A percentile compares a stretch with the other conserved stretches of the same genome.
Conservation (phyloP, 257 asterid species). For the Paulownia fortunei region DNA sequence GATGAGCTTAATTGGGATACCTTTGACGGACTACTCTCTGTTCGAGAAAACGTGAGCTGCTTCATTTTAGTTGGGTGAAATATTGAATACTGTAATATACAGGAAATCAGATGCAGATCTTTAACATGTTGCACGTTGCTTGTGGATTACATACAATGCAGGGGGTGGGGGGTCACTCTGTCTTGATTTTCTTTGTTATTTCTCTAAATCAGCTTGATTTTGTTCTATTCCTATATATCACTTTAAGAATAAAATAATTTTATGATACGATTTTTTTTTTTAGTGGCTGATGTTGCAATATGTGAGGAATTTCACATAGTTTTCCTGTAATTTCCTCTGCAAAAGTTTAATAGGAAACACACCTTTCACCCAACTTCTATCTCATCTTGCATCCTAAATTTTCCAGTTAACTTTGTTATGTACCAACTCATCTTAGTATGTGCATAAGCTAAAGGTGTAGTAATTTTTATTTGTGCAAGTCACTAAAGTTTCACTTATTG, state of each 20-base stretch:
- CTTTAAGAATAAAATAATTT: not conserved
- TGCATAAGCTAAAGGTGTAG: not conserved
- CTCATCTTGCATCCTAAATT: not conserved
- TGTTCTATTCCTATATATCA: not conserved
- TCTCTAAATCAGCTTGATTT: not conserved
- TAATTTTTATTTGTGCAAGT: not conserved
- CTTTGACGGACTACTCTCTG: not conserved
- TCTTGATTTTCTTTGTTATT: slow-evolving; percentile 3
- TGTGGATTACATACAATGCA: not conserved
- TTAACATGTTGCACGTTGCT: slow-evolving; percentile 16
- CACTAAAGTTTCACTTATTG: not conserved
- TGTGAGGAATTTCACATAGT: not conserved
- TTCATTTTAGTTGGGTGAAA: slow-evolving; percentile 18
- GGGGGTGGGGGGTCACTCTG: not conserved
- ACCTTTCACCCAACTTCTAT: not conserved
- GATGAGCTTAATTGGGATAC: not conserved
- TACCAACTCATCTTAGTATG: slow-evolving; percentile 1
- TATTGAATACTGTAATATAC: not conserved
- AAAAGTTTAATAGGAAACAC: not conserved
- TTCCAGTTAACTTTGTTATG: slow-evolving; percentile 4
- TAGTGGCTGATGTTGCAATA: not conserved
- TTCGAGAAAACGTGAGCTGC: not conserved
- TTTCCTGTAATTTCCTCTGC: not conserved
- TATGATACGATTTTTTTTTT: not conserved
- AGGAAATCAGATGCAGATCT: not conserved